Evolutionary conservation across 164 flowering plant species (phyloP), one percentile per base, ranked within the genome.

Genomic region (Litsea cubeba): DNA sequence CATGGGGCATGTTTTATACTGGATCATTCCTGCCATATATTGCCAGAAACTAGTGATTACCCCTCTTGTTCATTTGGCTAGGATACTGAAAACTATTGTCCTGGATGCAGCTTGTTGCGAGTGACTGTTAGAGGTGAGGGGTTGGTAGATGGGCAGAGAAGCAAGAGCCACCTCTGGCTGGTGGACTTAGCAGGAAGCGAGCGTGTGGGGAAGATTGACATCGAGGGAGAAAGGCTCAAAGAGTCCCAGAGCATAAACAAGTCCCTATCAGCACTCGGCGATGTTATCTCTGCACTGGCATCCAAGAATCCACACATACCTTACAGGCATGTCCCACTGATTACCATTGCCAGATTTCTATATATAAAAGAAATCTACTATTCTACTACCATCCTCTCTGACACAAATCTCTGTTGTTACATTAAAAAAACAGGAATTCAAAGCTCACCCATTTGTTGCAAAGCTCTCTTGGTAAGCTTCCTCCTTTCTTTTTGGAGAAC

Each of bases 121-220:
- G 92, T 94, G 74, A 87, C 89, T 22, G 90, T 92, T 20, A 83
- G 78, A 75, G 93, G 90, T 24, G 88, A 89, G 81, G 90, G 86
- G 72, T 28, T 88, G 69, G 75, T 94, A 5, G 87, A 83, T n/a
- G 95, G 95, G 70, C 80, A 73, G 22, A 49, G 83, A 72, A 87
- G 87, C 51, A 93, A 90, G 18, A 95, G 97, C 49, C 89, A 93
- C 81, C 88, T 94, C 90, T 94, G 91, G 84, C 82, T 94, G 70
- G 98, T 94, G 78, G 98, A 94, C 79, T 82, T 94, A 46, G 98
- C 98, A 1, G 98, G 98, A 74, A 92, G 97, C 83, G 98, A 94
- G 76, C 85, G 98, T 65, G 95, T 94, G 15, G 85, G 88, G 79
- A 94, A 94, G 80, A 91, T 97, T 73, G 98, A 90, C 81, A 94